Percentiles rank a stretch among this genome's conserved stretches.
These are phyloP conservation scores for Pestalotiopsis sp. DNA, from an alignment of 2,329 filamentous ascomycete genomes.

Conservation along the genomic window DNA sequence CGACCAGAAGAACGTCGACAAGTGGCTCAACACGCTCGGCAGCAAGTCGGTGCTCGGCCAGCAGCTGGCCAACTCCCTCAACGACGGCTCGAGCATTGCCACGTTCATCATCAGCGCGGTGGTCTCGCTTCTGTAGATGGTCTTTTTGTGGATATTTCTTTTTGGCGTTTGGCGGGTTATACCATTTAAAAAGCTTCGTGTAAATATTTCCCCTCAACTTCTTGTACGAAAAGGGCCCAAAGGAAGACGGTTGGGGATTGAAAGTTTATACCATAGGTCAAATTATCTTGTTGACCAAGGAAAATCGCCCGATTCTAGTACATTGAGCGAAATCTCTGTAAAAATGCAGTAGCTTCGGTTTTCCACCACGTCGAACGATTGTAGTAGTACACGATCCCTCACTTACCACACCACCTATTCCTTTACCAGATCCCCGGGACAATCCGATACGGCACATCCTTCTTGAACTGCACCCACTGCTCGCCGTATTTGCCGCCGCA, in stretches of 20 bases:
- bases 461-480: conserved; percentile 39
- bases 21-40: conserved; percentile 19
- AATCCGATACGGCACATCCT: conserved; percentile 35
- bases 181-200: not conserved
- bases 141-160: not conserved
- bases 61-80: conserved; percentile 19
- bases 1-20: conserved; percentile 20
- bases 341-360: no score
- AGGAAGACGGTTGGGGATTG: not conserved
- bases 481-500: conserved; percentile 36
- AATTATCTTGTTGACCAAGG: not conserved
- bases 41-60: conserved; percentile 15
- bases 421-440: conserved; percentile 37
- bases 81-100: conserved; percentile 16
- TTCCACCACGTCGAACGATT: no score
- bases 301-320: no score
- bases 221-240: no score
- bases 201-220: not conserved
- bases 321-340: not conserved
- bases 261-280: not conserved
- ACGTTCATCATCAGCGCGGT: not conserved
- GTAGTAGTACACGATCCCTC: no score
- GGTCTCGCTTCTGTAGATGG: not conserved
- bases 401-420: not conserved
- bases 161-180: not conserved